Percentiles rank a stretch among this genome's conserved stretches.
Conservation (phyloP, 805 yeast species). For the Hanseniaspora vineae region DNA sequence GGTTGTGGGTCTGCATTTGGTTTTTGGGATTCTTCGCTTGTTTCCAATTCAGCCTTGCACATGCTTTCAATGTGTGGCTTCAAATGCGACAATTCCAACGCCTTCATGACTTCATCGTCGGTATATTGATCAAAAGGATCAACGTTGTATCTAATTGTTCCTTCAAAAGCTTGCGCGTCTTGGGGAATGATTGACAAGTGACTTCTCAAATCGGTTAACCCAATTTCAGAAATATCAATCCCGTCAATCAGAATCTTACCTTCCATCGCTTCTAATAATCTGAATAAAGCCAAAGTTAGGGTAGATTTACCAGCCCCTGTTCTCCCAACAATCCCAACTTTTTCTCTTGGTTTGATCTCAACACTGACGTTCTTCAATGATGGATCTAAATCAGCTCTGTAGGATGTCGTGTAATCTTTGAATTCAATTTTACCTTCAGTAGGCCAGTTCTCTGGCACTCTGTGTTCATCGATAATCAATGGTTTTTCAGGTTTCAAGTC, state of each 20-base stretch:
- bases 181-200: slow-evolving; percentile 55
- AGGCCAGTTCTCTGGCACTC: slow-evolving; percentile 37
- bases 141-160: slow-evolving; percentile 46
- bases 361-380: slow-evolving; percentile 39
- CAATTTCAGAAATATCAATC: slow-evolving; percentile 36
- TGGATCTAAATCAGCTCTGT: slow-evolving; percentile 45
- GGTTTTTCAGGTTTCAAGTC: slow-evolving; percentile 34
- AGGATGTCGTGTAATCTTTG: slow-evolving; percentile 41
- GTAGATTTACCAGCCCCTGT: slow-evolving; percentile 71
- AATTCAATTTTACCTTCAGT: slow-evolving; percentile 36
- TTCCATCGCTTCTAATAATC: slow-evolving; percentile 43
- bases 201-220: slow-evolving; percentile 41
- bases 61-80: slow-evolving; percentile 35
- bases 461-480: slow-evolving; percentile 36
- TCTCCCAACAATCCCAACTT: slow-evolving; percentile 64
- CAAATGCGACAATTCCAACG: slow-evolving; percentile 44
- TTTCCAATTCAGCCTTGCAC: slow-evolving; percentile 22
- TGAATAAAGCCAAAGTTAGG: slow-evolving; percentile 44
- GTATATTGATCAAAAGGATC: slow-evolving; percentile 44
- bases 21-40: slow-evolving; percentile 15
- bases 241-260: slow-evolving; percentile 48
- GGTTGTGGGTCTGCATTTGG: slow-evolving; percentile 8
- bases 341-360: slow-evolving; percentile 40
- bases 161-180: slow-evolving; percentile 55
- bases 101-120: slow-evolving; percentile 45